A percentile compares a stretch with the other conserved stretches of the same genome.
Evolutionary conservation across 2,329 filamentous ascomycete species (phyloP).

Genomic region (Myriangium duriaei): DNA sequence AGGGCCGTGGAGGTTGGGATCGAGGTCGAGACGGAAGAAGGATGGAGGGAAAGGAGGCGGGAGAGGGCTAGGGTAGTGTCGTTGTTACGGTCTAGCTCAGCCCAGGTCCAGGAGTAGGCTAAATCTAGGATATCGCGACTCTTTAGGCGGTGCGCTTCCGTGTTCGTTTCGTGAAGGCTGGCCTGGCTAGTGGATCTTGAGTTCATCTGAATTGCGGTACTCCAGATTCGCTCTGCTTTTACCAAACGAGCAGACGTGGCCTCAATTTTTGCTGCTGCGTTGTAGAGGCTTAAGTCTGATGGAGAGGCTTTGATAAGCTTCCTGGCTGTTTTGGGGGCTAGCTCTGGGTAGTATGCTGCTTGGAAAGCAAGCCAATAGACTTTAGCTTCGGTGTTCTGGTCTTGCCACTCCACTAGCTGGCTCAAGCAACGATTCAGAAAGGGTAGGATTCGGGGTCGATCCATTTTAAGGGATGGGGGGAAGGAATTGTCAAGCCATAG

Average conservation of each 20-base stretch:
- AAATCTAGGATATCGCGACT: conserved; percentile 33
- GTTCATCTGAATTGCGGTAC: conserved; percentile 51
- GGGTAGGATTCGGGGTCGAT: conserved; percentile 48
- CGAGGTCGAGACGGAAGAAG: not conserved
- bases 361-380: conserved; percentile 46
- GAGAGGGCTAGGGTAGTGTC: conserved; percentile 21
- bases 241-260: conserved; percentile 43
- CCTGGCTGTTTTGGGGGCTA: conserved; percentile 60
- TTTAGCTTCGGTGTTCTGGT: not conserved
- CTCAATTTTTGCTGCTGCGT: conserved; percentile 67
- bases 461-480: not conserved
- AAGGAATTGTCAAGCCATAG: not conserved
- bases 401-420: conserved; percentile 51
- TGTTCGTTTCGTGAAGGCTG: not conserved
- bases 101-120: conserved; percentile 55
- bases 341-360: conserved; percentile 37
- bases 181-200: not conserved
- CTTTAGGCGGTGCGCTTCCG: conserved; percentile 14
- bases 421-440: conserved; percentile 31
- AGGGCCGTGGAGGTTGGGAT: conserved; percentile 16
- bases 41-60: conserved; percentile 22
- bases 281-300: conserved; percentile 57
- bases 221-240: conserved; percentile 52
- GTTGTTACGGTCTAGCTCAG: conserved; percentile 41
- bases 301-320: conserved; percentile 55